These are phyloP conservation scores for Claviceps digitariae DNA, from an alignment of 2,329 filamentous ascomycete genomes.

Conservation along the genomic window DNA sequence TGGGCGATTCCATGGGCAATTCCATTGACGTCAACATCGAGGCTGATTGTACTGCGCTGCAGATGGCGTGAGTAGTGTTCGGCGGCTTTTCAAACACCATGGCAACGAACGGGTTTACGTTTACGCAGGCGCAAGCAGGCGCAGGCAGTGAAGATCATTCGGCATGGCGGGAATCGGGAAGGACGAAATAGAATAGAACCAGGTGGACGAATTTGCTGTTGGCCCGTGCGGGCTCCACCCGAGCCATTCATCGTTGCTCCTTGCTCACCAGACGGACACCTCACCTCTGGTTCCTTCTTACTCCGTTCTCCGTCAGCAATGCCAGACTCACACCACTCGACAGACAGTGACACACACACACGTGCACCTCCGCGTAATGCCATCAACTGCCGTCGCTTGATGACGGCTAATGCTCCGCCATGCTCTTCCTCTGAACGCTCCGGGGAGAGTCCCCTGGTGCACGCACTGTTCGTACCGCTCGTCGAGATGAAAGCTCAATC, in stretches of 20 bases:
- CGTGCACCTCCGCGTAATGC: background rate
- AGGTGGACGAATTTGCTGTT: background rate
- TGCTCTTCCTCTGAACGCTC: background rate
- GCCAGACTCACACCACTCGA: background rate
- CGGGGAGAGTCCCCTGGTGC: background rate
- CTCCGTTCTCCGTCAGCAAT: background rate
- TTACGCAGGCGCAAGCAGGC: background rate
- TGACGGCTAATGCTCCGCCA: background rate
- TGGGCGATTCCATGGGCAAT: background rate
- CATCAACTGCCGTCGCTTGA: background rate
- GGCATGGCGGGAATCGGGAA: background rate
- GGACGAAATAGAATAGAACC: background rate
- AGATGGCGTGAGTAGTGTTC: background rate
- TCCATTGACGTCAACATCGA: background rate
- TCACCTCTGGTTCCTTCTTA: background rate
- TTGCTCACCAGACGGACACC: background rate
- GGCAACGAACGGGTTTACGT: background rate
- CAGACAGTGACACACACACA: background rate
- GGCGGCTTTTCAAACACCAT: too few species aligned
- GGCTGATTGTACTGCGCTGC: background rate
- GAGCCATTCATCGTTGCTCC: background rate
- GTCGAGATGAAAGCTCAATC: background rate
- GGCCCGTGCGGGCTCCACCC: background rate
- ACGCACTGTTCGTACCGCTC: background rate
- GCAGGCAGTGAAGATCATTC: background rate